phyloP scores from a whole-genome alignment of 2,329 filamentous ascomycete genomes.

The Alternaria sp. region DNA sequence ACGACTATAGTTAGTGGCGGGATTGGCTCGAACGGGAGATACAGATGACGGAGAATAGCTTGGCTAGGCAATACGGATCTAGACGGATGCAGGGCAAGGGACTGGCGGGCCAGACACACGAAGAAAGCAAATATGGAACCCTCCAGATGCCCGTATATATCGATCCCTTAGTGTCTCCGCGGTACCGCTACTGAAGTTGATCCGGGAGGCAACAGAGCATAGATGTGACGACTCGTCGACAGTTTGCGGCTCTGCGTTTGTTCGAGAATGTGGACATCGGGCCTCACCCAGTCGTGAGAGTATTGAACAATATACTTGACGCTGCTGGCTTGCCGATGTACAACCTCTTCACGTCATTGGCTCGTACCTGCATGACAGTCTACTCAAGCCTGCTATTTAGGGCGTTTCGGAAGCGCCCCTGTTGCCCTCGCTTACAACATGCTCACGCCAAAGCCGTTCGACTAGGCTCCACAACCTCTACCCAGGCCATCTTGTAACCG shows the following conservation, averaged over 20 bases:
- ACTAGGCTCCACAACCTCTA: slow-evolving; percentile 28
- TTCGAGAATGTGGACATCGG: slow-evolving; percentile 1
- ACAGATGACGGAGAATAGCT: slow-evolving; percentile 8
- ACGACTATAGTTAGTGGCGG: slow-evolving; percentile 20
- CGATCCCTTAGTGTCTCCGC: not conserved
- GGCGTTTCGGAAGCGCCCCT: slow-evolving; percentile 43
- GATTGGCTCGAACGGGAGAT: slow-evolving; percentile 13
- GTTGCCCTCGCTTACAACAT: slow-evolving; percentile 23
- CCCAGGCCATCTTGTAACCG: slow-evolving; percentile 23
- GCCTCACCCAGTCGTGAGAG: slow-evolving; percentile 16
- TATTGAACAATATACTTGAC: slow-evolving; percentile 24
- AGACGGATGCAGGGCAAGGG: slow-evolving; percentile 11
- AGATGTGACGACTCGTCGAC: slow-evolving; percentile 1
- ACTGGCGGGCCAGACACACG: slow-evolving; percentile 9
- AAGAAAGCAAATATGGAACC: slow-evolving; percentile 4
- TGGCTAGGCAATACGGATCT: slow-evolving; percentile 12
- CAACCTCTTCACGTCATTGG: slow-evolving; percentile 22
- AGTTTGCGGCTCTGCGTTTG: slow-evolving; percentile 9
- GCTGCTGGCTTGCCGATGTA: slow-evolving; percentile 19
- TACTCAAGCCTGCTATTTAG: slow-evolving; percentile 29
- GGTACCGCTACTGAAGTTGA: not conserved
- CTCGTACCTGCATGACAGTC: slow-evolving; percentile 35
- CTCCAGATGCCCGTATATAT: not conserved
- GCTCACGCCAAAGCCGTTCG: slow-evolving; percentile 20
- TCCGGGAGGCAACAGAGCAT: not conserved